phyloP scores from a whole-genome alignment of 306 rosid genomes.

The Luffa acutangula region DNA sequence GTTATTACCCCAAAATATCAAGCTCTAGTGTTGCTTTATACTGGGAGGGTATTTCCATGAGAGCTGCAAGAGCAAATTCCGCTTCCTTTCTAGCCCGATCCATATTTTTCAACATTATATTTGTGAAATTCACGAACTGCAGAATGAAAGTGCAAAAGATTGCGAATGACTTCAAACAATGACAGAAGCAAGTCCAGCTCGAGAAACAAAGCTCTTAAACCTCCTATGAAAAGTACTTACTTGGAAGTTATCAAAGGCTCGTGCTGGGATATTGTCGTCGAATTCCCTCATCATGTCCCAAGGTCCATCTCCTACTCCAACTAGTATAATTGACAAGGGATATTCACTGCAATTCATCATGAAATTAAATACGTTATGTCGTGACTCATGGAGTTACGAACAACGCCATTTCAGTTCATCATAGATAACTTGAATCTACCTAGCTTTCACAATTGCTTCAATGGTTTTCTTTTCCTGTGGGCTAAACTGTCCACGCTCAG shows the following conservation, averaged over 20 bases:
- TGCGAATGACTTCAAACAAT: conserved; percentile 1
- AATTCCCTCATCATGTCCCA: conserved; percentile 97
- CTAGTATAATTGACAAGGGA: conserved; percentile 78
- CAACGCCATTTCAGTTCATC: not conserved
- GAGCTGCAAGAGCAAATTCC: conserved; percentile 73
- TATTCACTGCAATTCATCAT: conserved; percentile 39
- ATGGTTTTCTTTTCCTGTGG: conserved; percentile 83
- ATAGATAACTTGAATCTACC: conserved; percentile 30
- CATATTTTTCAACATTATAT: conserved; percentile 73
- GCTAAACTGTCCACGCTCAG: conserved; percentile 63
- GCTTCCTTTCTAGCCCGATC: conserved; percentile 73
- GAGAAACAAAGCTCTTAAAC: conserved; percentile 8
- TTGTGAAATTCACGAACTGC: conserved; percentile 91
- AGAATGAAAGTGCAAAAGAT: conserved; percentile 13
- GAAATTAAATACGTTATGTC: conserved; percentile 1
- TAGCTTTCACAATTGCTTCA: conserved; percentile 89
- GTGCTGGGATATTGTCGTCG: conserved; percentile 87
- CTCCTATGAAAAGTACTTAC: conserved; percentile 21
- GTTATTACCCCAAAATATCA: conserved; percentile 63
- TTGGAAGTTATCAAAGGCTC: conserved; percentile 94
- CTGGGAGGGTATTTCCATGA: conserved; percentile 95
- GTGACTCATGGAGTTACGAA: not conserved
- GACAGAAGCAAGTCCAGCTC: not conserved
- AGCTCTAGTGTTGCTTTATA: conserved; percentile 85
- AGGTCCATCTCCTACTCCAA: conserved; percentile 98